Base-by-base conservation (phyloP, 495 filamentous ascomycete genomes). In the Trichoderma parareesei region DNA sequence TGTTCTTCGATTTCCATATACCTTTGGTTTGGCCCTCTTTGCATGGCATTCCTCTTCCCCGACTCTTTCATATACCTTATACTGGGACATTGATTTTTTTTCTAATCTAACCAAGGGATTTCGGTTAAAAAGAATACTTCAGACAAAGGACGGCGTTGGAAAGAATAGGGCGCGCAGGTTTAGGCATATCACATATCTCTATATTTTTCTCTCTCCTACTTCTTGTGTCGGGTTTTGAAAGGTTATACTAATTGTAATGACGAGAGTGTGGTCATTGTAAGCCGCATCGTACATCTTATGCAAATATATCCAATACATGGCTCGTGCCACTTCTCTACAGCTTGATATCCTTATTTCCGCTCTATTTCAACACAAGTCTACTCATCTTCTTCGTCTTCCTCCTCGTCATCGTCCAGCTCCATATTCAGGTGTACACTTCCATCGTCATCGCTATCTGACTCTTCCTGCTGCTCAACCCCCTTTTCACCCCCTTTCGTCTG, bases 341-440 rank as follows among this genome's bases (percentile, higher is more conserved):
- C 11, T 67, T 69, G 0, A 69, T 72, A 3, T 73, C 68, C 1
- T 71, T 73, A 68, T 16, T 70, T 69, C 74, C 64, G 73, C 74
- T 63, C 72, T 69, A 67, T 71, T 74, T 27, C 27, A 27, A 27
- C 69, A 27, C 67, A 62, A 13, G 74, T 71, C 38, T 75, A 64
- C 10, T 67, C 68, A 1, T 70, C 66, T 2, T 65, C 66, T 4
- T 65, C 66, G 4, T 69, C 68, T 0, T 71, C 71, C 4, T 68
- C 70, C 7, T 73, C 71, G 41, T 73, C 72, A 2, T 69, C 65
- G 46, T 74, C 73, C 1, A 76, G 68, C n/a, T 75, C 74, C 72
- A 76, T 75, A 20, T 75, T 71, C 33, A 78, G 69, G 64, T 78
- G 76, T 18, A 77, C 73, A 63, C 75, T 78, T 59, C 73, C 76